Evolutionary conservation across 495 filamentous ascomycete species (phyloP).

Genomic region (Trichoderma asperelloides): DNA sequence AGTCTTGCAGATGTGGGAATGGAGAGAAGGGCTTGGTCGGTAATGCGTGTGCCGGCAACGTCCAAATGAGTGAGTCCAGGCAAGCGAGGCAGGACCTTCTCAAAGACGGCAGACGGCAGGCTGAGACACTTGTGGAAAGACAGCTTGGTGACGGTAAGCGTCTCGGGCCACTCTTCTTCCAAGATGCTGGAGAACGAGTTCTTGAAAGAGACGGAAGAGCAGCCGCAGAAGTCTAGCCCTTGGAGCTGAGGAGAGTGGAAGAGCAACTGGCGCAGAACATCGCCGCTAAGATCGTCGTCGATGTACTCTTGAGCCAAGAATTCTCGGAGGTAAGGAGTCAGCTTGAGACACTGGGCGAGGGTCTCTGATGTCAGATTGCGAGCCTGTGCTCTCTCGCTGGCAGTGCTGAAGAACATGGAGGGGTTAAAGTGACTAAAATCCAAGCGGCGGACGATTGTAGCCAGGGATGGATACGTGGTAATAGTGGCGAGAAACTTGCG

Average conservation of each 20-base stretch:
- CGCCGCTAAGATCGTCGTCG: constrained; percentile 63
- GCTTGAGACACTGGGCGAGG: constrained; percentile 62
- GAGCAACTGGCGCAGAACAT: constrained; percentile 66
- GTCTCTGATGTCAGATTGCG: constrained; percentile 74
- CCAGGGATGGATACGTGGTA: constrained; percentile 57
- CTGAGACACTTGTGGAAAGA: constrained; percentile 78
- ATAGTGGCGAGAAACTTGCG: constrained; percentile 76
- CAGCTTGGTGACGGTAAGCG: constrained; percentile 56
- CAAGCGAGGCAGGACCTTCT: constrained; percentile 60
- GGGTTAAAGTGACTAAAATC: constrained; percentile 90
- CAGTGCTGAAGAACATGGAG: constrained; percentile 68
- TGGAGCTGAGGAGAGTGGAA: constrained; percentile 59
- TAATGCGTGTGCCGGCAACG: constrained; percentile 70
- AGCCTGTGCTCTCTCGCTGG: constrained; percentile 69
- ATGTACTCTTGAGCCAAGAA: constrained; percentile 77
- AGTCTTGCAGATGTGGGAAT: constrained; percentile 65
- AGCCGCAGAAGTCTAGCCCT: constrained; percentile 73
- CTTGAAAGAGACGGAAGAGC: constrained; percentile 62
- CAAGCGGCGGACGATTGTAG: constrained; percentile 69
- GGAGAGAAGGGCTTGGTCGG: constrained; percentile 58
- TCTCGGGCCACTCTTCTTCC: constrained; percentile 33
- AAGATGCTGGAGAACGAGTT: constrained; percentile 38
- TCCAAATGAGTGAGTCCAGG: constrained; percentile 70
- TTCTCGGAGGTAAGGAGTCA: constrained; percentile 70
- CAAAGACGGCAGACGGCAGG: constrained; percentile 58